Conservation (phyloP, 192 early-diverging fungal genomes). For the Pecoramyces ruminantium region DNA sequence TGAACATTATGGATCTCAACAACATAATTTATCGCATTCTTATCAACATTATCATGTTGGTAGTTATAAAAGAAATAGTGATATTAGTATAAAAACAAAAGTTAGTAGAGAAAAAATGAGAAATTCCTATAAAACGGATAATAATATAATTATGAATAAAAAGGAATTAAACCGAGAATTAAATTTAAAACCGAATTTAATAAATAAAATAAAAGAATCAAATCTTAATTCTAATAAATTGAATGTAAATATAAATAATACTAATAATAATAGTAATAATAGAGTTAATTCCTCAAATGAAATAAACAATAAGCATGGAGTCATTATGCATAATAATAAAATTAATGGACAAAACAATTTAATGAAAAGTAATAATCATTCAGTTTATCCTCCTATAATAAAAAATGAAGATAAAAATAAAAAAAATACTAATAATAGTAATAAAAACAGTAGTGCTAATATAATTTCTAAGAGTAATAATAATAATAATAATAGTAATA, state of each 20-base stretch:
- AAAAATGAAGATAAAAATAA: background rate
- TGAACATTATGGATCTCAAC: background rate
- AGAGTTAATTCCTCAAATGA: background rate
- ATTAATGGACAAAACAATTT: too few species aligned
- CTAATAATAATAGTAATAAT: background rate
- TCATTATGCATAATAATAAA: too few species aligned
- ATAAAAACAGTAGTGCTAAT: too few species aligned
- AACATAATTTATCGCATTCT: background rate
- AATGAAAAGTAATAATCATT: too few species aligned
- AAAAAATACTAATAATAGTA: background rate
- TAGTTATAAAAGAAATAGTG: background rate
- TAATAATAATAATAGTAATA: background rate
- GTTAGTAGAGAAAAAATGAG: background rate
- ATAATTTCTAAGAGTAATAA: background rate
- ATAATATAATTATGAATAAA: background rate
- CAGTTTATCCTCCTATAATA: too few species aligned
- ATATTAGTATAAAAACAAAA: background rate
- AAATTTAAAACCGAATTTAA: background rate
- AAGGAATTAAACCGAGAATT: background rate
- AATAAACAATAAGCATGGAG: too few species aligned
- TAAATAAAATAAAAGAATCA: background rate
- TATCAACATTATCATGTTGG: background rate
- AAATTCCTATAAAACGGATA: background rate
- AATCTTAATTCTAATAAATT: background rate
- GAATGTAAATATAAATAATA: too few species aligned